Evolutionary conservation across 2,329 filamentous ascomycete genomes (phyloP), one percentile per base, ranked within the genome.

Genomic region (Aspergillus persii): DNA sequence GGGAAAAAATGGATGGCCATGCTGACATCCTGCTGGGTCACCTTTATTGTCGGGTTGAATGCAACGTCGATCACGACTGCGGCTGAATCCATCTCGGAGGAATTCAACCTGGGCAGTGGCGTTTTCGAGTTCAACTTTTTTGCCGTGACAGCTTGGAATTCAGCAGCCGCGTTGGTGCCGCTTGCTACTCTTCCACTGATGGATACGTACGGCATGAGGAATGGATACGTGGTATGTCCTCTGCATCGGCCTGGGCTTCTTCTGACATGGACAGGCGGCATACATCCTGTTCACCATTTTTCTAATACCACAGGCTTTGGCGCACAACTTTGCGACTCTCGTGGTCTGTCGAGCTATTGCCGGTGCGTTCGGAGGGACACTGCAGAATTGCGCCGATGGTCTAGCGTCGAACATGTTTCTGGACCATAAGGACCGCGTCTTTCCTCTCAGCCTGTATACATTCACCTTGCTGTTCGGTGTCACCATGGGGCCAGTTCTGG

Each of bases 271-370:
- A 41, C 9, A 56, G 54, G 36, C 68, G 74, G 58, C 72, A 70
- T 61, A 77, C 76, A 8, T 80, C 78, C 54, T 71, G 7, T 71
- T 81, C 41, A 68, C 79, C 29, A 70, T 78, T 23, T 80, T 79
- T 58, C 66, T 79, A 5, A 69, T 81, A 8, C 76, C 77, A 0
- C 77, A 78, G 57, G 78, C 74, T 0, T 57, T 80, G 8, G 79
- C 79, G 0, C 72, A 72, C 12, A 81, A 79, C 59, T 80, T 80
- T 53, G 78, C 77, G 8, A 80, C 79, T 0, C 58, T 81, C 4
- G 67, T 81, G 1, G 69, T 79, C 2, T 76, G 75, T 2, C 71
- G 79, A 0, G 77, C 79, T 51, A 76, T 81, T n/a, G 76, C 76
- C 2, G 79, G 79, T 1, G 73, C 44, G 7, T 56, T 58, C 29